These are phyloP conservation scores for Penicillium lagena DNA, from an alignment of 495 filamentous ascomycete species.

Conservation along the genomic window DNA sequence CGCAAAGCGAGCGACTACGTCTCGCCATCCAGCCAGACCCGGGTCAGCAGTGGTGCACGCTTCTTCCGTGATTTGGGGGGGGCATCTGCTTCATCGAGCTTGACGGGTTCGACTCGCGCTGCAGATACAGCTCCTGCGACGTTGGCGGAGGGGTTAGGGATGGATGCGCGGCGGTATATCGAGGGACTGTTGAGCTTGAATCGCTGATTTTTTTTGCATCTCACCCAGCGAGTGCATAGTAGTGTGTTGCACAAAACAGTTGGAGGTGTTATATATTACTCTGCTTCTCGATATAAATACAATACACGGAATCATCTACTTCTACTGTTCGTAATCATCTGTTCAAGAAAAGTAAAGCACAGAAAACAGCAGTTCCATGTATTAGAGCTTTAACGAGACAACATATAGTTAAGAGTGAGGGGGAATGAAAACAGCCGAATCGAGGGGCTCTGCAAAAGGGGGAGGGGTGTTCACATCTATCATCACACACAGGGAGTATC, in stretches of 20 bases:
- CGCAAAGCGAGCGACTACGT: slow-evolving; percentile 66
- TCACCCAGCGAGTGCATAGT: too few species aligned
- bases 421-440: slow-evolving; percentile 13
- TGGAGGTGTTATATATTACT: too few species aligned
- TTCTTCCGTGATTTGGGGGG: slow-evolving; percentile 44
- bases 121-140: slow-evolving; percentile 52
- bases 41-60: slow-evolving; percentile 38
- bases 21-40: slow-evolving; percentile 19
- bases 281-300: too few species aligned
- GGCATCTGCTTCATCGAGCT: slow-evolving; percentile 19
- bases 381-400: slow-evolving; percentile 30
- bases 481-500: slow-evolving; percentile 19
- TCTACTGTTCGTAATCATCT: too few species aligned
- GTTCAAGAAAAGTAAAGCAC: neutral
- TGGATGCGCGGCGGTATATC: slow-evolving; percentile 83
- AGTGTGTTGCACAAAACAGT: too few species aligned
- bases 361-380: slow-evolving; percentile 23
- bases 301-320: too few species aligned
- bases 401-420: slow-evolving; percentile 15
- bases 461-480: slow-evolving; percentile 25
- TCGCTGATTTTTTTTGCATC: slow-evolving; percentile 33
- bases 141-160: slow-evolving; percentile 78
- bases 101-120: slow-evolving; percentile 12
- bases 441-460: slow-evolving; percentile 19
- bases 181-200: slow-evolving; percentile 75